Percentiles rank a stretch among this genome's conserved stretches.
phyloP scores from a whole-genome alignment of 1,284 basidiomycete species.

The Ustilago tritici region DNA sequence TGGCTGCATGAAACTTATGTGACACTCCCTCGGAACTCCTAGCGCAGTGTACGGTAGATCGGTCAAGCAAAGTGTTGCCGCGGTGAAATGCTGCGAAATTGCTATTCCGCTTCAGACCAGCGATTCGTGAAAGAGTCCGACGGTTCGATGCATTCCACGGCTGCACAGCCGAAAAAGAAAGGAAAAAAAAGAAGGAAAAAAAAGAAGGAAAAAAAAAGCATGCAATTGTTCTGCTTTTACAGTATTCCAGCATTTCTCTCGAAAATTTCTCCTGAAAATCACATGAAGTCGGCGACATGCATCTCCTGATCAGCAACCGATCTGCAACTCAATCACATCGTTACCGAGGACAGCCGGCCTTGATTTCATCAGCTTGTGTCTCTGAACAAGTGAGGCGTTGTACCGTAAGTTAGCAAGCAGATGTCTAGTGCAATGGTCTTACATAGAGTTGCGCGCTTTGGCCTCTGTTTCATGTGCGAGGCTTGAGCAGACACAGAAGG shows the following conservation, averaged over 20 bases:
- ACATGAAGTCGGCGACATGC: neutral
- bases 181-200: no score
- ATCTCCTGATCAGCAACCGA: conserved; percentile 1
- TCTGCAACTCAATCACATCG: neutral
- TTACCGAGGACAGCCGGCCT: no score
- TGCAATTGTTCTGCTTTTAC: neutral
- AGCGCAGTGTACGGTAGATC: neutral
- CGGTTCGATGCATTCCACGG: conserved; percentile 3
- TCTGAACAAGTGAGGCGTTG: no score
- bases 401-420: no score
- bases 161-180: conserved; percentile 1
- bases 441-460: neutral
- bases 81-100: neutral
- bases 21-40: conserved; percentile 3
- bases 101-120: neutral
- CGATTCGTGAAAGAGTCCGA: conserved; percentile 1
- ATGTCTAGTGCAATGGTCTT: neutral
- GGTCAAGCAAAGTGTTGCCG: neutral
- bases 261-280: neutral
- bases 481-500: neutral
- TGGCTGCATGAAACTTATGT: conserved; percentile 19
- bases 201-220: neutral
- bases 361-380: no score
- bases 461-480: neutral
- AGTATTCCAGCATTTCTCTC: neutral